A percentile compares a stretch with the other conserved stretches of the same genome.
These are phyloP conservation scores for Fusarium devonianum DNA, from an alignment of 2,329 filamentous ascomycete species.

Conservation along the genomic window DNA sequence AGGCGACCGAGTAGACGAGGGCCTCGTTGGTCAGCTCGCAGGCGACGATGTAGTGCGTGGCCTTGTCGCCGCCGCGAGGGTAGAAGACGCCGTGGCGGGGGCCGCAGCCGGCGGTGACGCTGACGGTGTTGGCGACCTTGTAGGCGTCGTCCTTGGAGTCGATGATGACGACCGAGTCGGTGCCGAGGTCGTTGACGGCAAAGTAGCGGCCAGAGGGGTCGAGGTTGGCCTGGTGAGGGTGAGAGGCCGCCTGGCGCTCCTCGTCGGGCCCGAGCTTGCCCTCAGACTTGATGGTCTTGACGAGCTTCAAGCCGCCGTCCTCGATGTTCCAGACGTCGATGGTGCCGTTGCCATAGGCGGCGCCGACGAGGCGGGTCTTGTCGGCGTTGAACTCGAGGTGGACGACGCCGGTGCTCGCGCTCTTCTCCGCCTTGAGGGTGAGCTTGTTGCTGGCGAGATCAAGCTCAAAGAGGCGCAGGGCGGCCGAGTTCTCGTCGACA, in stretches of 20 bases:
- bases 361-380: constrained; percentile 54
- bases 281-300: constrained; percentile 49
- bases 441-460: constrained; percentile 45
- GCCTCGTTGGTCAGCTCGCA: constrained; percentile 57
- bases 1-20: constrained; percentile 52
- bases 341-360: constrained; percentile 51
- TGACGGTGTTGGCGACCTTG: constrained; percentile 46
- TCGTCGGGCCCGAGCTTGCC: constrained; percentile 46
- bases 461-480: constrained; percentile 51
- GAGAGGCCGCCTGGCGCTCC: constrained; percentile 45
- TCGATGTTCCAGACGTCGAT: constrained; percentile 57
- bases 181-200: constrained; percentile 58
- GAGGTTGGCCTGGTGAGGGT: constrained; percentile 57
- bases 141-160: constrained; percentile 53
- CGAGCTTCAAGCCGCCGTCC: constrained; percentile 46
- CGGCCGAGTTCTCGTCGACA: constrained; percentile 55
- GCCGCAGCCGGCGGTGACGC: constrained; percentile 50
- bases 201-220: constrained; percentile 60
- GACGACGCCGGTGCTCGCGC: constrained; percentile 54
- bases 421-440: constrained; percentile 39
- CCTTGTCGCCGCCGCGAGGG: constrained; percentile 42
- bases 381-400: constrained; percentile 56
- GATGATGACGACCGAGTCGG: constrained; percentile 56
- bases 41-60: constrained; percentile 56
- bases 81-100: constrained; percentile 61